A percentile compares a stretch with the other conserved stretches of the same genome.
phyloP scores from a whole-genome alignment of 2,329 filamentous ascomycete genomes.

The Aureobasidium sp. region DNA sequence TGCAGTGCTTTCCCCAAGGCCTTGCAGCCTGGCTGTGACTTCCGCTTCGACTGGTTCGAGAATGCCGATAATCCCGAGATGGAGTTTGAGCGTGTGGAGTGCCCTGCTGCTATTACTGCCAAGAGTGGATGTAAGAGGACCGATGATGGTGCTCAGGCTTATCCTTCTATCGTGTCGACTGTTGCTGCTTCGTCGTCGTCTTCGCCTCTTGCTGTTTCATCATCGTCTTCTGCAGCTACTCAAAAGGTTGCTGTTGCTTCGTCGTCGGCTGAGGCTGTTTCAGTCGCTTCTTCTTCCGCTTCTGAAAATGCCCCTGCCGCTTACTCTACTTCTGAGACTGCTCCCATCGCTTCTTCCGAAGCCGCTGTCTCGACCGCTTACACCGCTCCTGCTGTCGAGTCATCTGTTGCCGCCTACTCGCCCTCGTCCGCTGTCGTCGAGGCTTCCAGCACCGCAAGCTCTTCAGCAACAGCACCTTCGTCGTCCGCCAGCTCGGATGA shows the following conservation, averaged over 20 bases:
- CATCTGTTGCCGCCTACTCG: background rate
- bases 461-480: background rate
- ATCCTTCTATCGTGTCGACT: background rate
- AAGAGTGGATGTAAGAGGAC: conserved; percentile 36
- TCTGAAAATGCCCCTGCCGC: conserved; percentile 1
- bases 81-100: conserved; percentile 44
- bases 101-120: conserved; percentile 44
- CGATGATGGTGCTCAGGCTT: conserved; percentile 19
- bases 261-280: conserved; percentile 13
- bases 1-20: conserved; percentile 48
- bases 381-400: background rate
- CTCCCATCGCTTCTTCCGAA: background rate
- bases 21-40: conserved; percentile 53
- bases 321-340: background rate
- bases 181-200: conserved; percentile 14
- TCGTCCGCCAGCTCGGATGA: background rate
- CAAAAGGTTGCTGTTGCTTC: background rate
- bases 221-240: conserved; percentile 14
- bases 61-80: conserved; percentile 49
- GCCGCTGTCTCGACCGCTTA: background rate
- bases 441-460: background rate
- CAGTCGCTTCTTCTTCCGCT: conserved; percentile 14
- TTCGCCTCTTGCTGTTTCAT: conserved; percentile 10
- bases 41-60: conserved; percentile 56
- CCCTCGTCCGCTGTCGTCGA: background rate